Conservation (phyloP, 2,329 filamentous ascomycete species). For the Orbilia blumenaviensis region DNA sequence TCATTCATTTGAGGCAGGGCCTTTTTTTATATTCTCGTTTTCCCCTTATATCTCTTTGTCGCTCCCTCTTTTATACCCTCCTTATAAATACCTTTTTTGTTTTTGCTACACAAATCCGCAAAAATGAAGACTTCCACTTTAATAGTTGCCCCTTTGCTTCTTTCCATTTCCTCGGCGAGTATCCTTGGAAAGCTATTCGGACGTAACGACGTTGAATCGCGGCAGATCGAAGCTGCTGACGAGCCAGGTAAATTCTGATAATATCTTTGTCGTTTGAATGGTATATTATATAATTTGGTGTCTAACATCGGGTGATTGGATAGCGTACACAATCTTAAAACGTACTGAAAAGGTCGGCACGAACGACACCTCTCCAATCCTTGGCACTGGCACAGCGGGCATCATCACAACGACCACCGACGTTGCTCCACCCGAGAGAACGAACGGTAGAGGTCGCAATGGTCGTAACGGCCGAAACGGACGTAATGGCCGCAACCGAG, state of each 20-base stretch:
- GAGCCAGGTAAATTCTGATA: conserved; percentile 25
- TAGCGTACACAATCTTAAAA: conserved; percentile 22
- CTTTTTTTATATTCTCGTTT: conserved; percentile 3
- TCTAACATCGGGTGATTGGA: neutral
- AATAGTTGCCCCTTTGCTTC: conserved; percentile 40
- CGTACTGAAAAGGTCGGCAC: conserved; percentile 1
- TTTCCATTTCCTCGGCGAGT: conserved; percentile 37
- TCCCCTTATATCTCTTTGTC: neutral
- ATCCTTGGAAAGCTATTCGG: conserved; percentile 31
- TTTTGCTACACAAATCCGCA: too few relatives aligned
- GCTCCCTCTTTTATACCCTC: neutral
- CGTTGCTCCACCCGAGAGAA: conserved; percentile 3
- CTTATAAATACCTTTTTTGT: conserved; percentile 1
- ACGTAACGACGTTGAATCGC: conserved; percentile 30
- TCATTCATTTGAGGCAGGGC: conserved; percentile 53
- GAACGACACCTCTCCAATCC: conserved; percentile 23
- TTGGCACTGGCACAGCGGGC: neutral
- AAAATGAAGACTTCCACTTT: conserved; percentile 45
- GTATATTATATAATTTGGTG: neutral
- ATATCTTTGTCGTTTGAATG: neutral
- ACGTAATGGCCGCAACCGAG: neutral
- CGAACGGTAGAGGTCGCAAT: conserved; percentile 9
- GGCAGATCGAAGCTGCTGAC: conserved; percentile 30
- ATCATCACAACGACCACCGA: neutral
- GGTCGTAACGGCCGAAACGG: conserved; percentile 11